phyloP scores from a whole-genome alignment of 331 rosid species.

The Telfairia occidentalis region DNA sequence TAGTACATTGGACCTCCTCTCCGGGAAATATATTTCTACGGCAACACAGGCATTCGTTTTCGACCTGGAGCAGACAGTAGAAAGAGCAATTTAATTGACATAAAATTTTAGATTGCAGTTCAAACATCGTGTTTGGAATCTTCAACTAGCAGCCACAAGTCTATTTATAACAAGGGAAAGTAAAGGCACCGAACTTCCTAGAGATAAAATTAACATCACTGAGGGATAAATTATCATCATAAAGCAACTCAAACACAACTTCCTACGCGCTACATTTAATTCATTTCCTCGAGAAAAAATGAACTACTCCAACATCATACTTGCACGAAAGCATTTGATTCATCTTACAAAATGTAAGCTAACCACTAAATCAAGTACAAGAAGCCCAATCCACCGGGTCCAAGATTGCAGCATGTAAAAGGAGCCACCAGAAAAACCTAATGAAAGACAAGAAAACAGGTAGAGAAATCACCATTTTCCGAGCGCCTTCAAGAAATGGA shows the following conservation, averaged over 20 bases:
- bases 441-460: neutral
- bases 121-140: neutral
- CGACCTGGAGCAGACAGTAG: constrained; percentile 32
- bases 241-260: neutral
- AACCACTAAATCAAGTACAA: neutral
- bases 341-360: neutral
- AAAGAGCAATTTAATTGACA: neutral
- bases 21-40: constrained; percentile 32
- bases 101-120: neutral
- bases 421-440: neutral
- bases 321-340: neutral
- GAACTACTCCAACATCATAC: neutral
- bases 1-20: constrained; percentile 49
- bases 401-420: neutral
- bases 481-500: constrained; percentile 33
- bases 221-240: too few species aligned
- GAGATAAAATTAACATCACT: neutral
- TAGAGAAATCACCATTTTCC: constrained; percentile 26
- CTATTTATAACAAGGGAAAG: neutral
- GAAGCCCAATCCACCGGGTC: neutral
- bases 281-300: neutral
- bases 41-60: constrained; percentile 46
- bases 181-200: neutral
- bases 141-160: neutral
- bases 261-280: neutral